A percentile compares a stretch with the other conserved stretches of the same genome.
phyloP scores from a whole-genome alignment of 176 grass and related monocot genomes.

The Lolium multiflorum region DNA sequence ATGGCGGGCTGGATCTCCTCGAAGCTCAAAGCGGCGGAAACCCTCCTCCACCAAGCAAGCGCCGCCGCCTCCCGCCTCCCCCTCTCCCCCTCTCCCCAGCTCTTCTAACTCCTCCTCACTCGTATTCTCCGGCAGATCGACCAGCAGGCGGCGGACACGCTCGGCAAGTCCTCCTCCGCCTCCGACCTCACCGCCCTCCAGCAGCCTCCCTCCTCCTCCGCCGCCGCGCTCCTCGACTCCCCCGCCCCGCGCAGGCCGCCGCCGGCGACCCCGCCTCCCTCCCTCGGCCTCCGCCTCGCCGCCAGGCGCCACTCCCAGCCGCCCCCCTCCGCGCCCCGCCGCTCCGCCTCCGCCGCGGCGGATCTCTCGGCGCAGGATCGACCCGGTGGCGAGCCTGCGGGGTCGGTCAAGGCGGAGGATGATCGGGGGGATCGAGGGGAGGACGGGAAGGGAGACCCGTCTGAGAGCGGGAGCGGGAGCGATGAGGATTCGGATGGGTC shows the following conservation, averaged over 20 bases:
- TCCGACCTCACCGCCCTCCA: conserved; percentile 50
- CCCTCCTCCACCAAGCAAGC: conserved; percentile 88
- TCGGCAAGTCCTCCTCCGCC: conserved; percentile 70
- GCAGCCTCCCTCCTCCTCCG: conserved; percentile 1
- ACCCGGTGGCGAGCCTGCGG: conserved; percentile 8
- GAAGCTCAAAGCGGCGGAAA: conserved; percentile 96
- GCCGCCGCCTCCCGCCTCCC: background rate
- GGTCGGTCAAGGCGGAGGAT: conserved; percentile 27
- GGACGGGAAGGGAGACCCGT: conserved; percentile 11
- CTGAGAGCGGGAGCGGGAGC: conserved; percentile 50
- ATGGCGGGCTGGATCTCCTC: conserved; percentile 99
- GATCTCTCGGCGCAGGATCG: conserved; percentile 37
- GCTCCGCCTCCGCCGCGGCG: conserved; percentile 50
- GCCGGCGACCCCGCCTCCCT: conserved; percentile 43
- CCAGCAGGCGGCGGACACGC: conserved; percentile 92
- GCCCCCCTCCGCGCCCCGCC: conserved; percentile 37
- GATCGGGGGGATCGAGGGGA: conserved; percentile 18
- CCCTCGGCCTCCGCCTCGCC: conserved; percentile 56
- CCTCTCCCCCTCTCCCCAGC: background rate
- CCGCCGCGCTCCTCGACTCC: conserved; percentile 24
- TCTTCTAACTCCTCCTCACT: conserved; percentile 37
- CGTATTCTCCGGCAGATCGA: conserved; percentile 73
- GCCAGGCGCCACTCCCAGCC: conserved; percentile 31
- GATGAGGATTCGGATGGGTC: conserved; percentile 52
- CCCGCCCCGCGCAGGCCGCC: conserved; percentile 32